Evolutionary conservation across 2,329 filamentous ascomycete species (phyloP).

Genomic region (Bipolaris bicolor): DNA sequence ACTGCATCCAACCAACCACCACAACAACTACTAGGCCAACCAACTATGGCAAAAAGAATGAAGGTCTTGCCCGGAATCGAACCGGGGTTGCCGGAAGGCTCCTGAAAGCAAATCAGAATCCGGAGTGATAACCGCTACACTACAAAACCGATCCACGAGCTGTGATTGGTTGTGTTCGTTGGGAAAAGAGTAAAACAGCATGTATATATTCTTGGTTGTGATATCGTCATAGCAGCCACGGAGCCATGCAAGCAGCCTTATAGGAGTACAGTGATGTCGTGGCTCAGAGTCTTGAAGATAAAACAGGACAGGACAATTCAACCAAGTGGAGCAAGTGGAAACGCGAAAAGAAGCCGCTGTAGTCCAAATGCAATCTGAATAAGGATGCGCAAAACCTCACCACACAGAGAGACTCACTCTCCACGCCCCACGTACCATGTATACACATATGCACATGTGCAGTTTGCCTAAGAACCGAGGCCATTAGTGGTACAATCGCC

Average conservation of each 20-base stretch:
- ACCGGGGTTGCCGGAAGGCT: conserved; percentile 17
- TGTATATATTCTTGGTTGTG: no score
- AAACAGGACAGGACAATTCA: neutral
- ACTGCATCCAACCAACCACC: no score
- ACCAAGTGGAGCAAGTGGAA: neutral
- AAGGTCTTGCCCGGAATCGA: conserved; percentile 20
- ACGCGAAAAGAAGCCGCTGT: neutral
- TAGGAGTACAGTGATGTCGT: no score
- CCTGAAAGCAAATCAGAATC: conserved; percentile 11
- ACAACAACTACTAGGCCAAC: no score
- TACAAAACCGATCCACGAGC: conserved; percentile 13
- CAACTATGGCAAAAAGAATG: neutral
- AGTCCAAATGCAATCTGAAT: neutral
- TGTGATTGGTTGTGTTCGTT: conserved; percentile 11
- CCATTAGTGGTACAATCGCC: neutral
- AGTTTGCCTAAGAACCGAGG: neutral
- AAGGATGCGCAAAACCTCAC: neutral
- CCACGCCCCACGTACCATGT: neutral
- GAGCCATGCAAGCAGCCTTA: no score
- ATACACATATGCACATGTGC: neutral
- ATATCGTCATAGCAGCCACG: no score
- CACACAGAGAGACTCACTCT: neutral
- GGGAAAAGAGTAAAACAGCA: neutral
- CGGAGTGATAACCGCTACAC: conserved; percentile 21
- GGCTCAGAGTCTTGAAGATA: neutral